Percentiles rank a stretch among this genome's conserved stretches.
These are phyloP conservation scores for Chaetomium globosum DNA, from an alignment of 2,329 filamentous ascomycete genomes.

Conservation along the genomic window DNA sequence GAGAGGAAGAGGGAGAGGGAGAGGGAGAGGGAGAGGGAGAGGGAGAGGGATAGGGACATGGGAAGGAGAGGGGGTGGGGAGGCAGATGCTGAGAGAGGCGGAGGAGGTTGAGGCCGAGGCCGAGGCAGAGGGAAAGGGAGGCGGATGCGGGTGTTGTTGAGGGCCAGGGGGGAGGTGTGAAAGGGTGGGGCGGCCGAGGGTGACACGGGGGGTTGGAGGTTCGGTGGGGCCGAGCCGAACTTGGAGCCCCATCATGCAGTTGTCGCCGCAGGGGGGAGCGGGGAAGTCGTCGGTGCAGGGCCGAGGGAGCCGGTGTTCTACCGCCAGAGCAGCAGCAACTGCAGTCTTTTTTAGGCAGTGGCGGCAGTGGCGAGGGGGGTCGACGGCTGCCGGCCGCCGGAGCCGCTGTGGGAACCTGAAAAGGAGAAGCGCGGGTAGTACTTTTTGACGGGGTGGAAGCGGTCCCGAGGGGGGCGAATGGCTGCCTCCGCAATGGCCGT, in stretches of 20 bases:
- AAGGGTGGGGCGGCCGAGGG: conserved; percentile 55
- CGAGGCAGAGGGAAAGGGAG: conserved; percentile 47
- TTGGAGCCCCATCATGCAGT: conserved; percentile 55
- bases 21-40: background rate
- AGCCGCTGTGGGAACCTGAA: no score
- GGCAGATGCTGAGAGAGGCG: conserved; percentile 41
- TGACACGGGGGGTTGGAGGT: conserved; percentile 55
- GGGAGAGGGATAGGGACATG: background rate
- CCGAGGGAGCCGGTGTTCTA: background rate
- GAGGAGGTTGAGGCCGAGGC: conserved; percentile 50
- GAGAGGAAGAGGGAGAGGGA: no score
- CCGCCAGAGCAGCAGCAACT: background rate
- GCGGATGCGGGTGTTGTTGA: conserved; percentile 39
- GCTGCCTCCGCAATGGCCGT: no score
- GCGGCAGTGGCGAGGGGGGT: conserved; percentile 29
- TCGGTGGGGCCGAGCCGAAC: conserved; percentile 53
- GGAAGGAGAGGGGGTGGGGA: background rate
- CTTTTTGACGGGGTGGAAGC: no score
- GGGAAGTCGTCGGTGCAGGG: conserved; percentile 28
- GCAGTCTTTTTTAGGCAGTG: conserved; percentile 47
- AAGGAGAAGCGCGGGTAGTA: no score
- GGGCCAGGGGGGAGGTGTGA: conserved; percentile 43
- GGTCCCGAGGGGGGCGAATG: no score
- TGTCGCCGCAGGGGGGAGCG: conserved; percentile 42
- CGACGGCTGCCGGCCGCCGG: conserved; percentile 14